Conservation (phyloP, 208 protist species). For the Trypanosoma lewisi region DNA sequence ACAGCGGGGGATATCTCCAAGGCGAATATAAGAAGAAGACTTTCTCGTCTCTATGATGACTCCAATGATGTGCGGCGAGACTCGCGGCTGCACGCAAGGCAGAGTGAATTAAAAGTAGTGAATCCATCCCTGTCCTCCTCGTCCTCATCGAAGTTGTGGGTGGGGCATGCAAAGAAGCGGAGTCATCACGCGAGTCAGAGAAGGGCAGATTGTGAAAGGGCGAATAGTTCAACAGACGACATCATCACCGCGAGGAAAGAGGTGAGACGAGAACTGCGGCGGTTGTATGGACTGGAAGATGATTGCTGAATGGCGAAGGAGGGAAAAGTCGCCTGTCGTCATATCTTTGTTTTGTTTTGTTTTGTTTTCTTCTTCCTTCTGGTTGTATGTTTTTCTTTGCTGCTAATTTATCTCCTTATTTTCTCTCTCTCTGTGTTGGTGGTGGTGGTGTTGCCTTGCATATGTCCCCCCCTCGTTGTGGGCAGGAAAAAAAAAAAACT, state of each 20-base stretch:
- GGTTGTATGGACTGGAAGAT: constrained; percentile 10
- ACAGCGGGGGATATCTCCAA: not conserved
- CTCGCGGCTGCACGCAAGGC: not conserved
- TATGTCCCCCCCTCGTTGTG: too few relatives aligned
- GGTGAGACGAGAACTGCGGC: constrained; percentile 7
- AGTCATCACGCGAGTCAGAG: too few relatives aligned
- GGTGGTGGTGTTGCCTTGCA: too few relatives aligned
- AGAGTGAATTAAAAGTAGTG: not conserved
- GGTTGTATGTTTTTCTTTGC: constrained; percentile 10
- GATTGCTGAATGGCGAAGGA: not conserved
- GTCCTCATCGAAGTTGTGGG: not conserved
- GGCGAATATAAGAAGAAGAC: constrained; percentile 1
- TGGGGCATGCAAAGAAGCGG: not conserved
- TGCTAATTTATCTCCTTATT: constrained; percentile 13
- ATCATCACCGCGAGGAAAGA: constrained; percentile 1
- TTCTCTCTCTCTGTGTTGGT: not conserved
- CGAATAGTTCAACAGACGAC: not conserved
- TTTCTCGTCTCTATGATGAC: constrained; percentile 5
- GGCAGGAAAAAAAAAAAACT: too few relatives aligned
- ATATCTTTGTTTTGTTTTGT: constrained; percentile 19
- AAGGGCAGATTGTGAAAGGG: not conserved
- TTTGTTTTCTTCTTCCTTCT: not conserved
- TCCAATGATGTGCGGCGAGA: not conserved
- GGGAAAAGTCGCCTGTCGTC: not conserved
- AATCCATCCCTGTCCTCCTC: not conserved